Evolutionary conservation across 1,284 basidiomycete species (phyloP).

Genomic region (Ceratobasidium sp.): DNA sequence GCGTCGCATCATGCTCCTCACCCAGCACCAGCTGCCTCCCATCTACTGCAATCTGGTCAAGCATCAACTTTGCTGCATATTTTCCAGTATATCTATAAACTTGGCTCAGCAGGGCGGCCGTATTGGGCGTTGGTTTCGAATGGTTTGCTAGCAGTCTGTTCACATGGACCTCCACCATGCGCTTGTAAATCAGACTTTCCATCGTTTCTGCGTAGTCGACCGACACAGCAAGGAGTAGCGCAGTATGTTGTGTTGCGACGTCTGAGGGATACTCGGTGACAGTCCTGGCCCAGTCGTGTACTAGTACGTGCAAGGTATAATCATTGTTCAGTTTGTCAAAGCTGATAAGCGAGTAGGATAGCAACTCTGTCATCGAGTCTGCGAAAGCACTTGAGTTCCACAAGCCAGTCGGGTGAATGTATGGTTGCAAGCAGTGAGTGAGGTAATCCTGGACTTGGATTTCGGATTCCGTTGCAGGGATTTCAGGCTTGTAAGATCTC

Average conservation of each 20-base stretch:
- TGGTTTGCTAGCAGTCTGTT: neutral
- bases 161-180: neutral
- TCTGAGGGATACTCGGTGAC: neutral
- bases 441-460: neutral
- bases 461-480: neutral
- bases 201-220: neutral
- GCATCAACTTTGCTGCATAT: neutral
- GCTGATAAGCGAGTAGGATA: slow-evolving; percentile 5
- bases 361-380: neutral
- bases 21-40: neutral
- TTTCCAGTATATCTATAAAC: neutral
- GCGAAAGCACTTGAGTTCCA: neutral
- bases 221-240: neutral
- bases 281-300: slow-evolving; percentile 3
- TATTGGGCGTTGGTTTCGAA: too few relatives aligned
- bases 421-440: neutral
- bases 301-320: neutral
- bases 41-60: neutral
- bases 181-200: neutral
- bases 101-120: neutral
- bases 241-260: neutral
- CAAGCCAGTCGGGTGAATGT: neutral
- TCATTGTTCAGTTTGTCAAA: neutral
- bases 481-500: neutral
- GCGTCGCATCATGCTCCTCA: neutral